phyloP scores from a whole-genome alignment of 208 protist species.

The Trypanosoma brucei region DNA sequence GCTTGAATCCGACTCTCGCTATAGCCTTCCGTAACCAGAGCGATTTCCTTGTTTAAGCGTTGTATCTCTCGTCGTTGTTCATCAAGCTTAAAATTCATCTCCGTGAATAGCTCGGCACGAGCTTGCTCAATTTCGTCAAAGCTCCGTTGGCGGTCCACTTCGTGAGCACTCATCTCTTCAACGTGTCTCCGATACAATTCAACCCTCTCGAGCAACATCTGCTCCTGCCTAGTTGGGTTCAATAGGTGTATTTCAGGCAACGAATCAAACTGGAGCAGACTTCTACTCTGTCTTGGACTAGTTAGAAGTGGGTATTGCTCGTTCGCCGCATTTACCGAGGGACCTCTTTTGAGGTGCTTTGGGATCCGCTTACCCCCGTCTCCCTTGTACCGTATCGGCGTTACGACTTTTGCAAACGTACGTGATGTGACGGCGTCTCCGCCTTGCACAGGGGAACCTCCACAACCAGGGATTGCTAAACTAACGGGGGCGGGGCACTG shows the following conservation, averaged over 20 bases:
- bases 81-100: constrained; percentile 69
- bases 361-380: constrained; percentile 2
- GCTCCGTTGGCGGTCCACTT: constrained; percentile 52
- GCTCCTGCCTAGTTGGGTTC: constrained; percentile 59
- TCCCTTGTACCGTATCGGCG: constrained; percentile 7
- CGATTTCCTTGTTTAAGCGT: constrained; percentile 19
- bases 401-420: constrained; percentile 4
- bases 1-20: background rate
- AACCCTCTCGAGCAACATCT: constrained; percentile 50
- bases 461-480: constrained; percentile 7
- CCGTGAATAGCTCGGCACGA: constrained; percentile 69
- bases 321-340: background rate
- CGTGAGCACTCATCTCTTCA: constrained; percentile 44
- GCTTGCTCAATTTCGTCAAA: constrained; percentile 75
- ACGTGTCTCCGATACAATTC: constrained; percentile 50
- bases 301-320: background rate
- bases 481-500: constrained; percentile 7
- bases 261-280: constrained; percentile 28
- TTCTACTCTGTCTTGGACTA: background rate
- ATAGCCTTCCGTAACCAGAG: background rate
- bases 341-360: background rate
- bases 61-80: constrained; percentile 60
- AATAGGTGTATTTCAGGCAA: constrained; percentile 50
- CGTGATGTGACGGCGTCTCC: constrained; percentile 6
- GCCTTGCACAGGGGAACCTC: constrained; percentile 3